Percentiles rank a stretch among this genome's conserved stretches.
These are phyloP conservation scores for Fusarium cicatricum DNA, from an alignment of 2,329 filamentous ascomycete genomes.

Conservation along the genomic window DNA sequence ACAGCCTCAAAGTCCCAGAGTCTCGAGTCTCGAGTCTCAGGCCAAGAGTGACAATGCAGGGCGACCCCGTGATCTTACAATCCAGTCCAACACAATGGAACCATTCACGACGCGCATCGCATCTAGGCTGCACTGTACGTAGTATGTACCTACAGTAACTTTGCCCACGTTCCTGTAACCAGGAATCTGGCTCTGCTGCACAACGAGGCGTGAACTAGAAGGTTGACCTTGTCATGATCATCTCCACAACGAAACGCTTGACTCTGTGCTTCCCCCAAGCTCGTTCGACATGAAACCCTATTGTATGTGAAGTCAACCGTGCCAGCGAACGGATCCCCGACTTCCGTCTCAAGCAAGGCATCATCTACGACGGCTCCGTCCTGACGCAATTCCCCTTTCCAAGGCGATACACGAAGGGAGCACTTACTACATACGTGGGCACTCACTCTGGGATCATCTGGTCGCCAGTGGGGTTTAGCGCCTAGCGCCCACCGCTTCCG, in stretches of 20 bases:
- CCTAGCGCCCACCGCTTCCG: slow-evolving; percentile 7
- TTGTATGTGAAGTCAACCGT: not conserved
- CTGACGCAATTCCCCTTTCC: slow-evolving; percentile 21
- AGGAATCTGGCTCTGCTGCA: slow-evolving; percentile 1
- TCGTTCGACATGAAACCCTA: not conserved
- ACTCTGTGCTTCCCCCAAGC: not conserved
- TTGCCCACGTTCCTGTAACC: not conserved
- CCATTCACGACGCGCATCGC: slow-evolving; percentile 11
- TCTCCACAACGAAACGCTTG: not conserved
- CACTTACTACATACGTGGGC: slow-evolving; percentile 6
- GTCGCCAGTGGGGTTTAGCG: slow-evolving; percentile 13
- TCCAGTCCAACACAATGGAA: too few species aligned
- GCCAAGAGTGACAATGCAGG: slow-evolving; percentile 7
- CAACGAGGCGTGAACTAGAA: not conserved
- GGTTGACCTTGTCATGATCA: slow-evolving; percentile 1
- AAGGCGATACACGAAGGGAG: slow-evolving; percentile 14
- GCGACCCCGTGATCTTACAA: not conserved
- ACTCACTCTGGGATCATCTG: too few species aligned
- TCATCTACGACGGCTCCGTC: slow-evolving; percentile 14
- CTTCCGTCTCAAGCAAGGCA: slow-evolving; percentile 10
- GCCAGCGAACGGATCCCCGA: slow-evolving; percentile 3
- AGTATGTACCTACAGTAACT: not conserved
- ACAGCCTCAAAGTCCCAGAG: slow-evolving; percentile 7
- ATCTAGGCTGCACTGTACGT: not conserved
- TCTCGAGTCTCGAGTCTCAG: slow-evolving; percentile 5